Conservation (phyloP, 192 early-diverging fungal species). For the Geranomyces michiganensis region DNA sequence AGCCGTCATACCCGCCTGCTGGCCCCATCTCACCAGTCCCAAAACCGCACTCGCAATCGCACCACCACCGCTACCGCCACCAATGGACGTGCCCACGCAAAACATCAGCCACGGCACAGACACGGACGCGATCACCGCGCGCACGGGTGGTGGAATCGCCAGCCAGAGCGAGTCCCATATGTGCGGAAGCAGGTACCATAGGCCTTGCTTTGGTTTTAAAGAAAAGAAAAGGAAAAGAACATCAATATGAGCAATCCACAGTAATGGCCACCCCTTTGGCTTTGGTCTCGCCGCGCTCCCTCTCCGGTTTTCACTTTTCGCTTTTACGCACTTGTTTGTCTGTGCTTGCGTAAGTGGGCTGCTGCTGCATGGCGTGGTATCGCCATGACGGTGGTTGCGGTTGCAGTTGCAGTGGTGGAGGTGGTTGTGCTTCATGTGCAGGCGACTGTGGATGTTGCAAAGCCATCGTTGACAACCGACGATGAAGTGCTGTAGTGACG, state of each 20-base stretch:
- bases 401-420: no score
- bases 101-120: conserved; percentile 22
- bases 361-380: not conserved
- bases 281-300: not conserved
- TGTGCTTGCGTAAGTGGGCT: not conserved
- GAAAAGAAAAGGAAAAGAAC: not conserved
- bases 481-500: no score
- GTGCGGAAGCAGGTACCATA: conserved; percentile 33
- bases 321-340: not conserved
- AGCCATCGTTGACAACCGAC: no score
- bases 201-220: no score
- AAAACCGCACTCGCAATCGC: not conserved
- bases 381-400: no score
- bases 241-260: not conserved
- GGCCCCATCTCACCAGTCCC: conserved; percentile 7
- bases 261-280: not conserved
- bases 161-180: conserved; percentile 33
- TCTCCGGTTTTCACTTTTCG: not conserved
- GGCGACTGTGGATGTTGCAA: no score
- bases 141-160: conserved; percentile 18
- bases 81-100: conserved; percentile 16
- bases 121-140: conserved; percentile 23
- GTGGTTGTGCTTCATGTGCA: no score
- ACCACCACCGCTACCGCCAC: not conserved
- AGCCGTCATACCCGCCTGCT: conserved; percentile 9